A percentile compares a stretch with the other conserved stretches of the same genome.
phyloP scores from a whole-genome alignment of 768 basidiomycete genomes.

The Boletus eberwhitei region DNA sequence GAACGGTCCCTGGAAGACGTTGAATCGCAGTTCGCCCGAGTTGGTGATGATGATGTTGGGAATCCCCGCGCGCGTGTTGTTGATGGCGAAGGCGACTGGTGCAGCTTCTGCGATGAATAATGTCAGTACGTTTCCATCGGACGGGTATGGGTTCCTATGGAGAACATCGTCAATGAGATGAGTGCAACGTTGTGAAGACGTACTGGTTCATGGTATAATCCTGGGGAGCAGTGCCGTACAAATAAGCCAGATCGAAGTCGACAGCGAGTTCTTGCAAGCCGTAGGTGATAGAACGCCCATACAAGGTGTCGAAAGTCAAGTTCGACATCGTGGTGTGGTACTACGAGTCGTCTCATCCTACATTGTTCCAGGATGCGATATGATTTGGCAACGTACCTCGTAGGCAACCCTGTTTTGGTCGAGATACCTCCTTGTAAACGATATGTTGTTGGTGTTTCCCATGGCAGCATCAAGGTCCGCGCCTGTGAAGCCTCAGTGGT shows the following conservation, averaged over 20 bases:
- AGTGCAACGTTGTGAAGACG: constrained; percentile 13
- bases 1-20: constrained; percentile 66
- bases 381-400: constrained; percentile 42
- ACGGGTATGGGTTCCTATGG: constrained; percentile 57
- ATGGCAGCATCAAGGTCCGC: constrained; percentile 43
- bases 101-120: constrained; percentile 52
- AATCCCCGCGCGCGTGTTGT: constrained; percentile 58
- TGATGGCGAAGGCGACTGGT: constrained; percentile 54
- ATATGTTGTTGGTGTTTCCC: constrained; percentile 46
- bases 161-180: neutral
- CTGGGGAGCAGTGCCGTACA: constrained; percentile 72
- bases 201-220: constrained; percentile 68
- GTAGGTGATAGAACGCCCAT: constrained; percentile 50
- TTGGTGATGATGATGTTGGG: constrained; percentile 66
- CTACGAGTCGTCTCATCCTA: constrained; percentile 28
- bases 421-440: constrained; percentile 69
- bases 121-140: constrained; percentile 56
- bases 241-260: constrained; percentile 57
- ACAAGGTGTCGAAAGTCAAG: constrained; percentile 56
- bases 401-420: constrained; percentile 79
- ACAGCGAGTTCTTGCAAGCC: constrained; percentile 52
- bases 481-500: constrained; percentile 29
- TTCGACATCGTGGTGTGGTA: constrained; percentile 62
- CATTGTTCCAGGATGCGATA: neutral
- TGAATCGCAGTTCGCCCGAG: constrained; percentile 63